Conservation (phyloP, 2,329 filamentous ascomycete species). For the Trichoderma sp. region DNA sequence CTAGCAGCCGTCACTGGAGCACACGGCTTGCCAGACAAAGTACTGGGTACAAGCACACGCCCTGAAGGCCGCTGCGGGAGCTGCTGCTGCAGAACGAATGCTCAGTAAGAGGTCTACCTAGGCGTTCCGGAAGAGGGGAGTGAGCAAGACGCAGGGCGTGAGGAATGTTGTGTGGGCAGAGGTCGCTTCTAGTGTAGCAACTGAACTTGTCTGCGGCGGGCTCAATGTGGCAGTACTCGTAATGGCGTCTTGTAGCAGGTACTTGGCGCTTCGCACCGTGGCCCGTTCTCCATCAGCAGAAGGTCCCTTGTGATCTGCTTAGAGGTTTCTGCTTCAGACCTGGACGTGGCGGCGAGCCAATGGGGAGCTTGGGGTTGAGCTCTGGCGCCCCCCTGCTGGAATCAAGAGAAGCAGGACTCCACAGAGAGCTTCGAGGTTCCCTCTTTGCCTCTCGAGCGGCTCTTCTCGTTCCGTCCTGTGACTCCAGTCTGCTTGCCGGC, state of each 20-base stretch:
- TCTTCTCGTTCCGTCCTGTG: not conserved
- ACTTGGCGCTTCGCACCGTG: not conserved
- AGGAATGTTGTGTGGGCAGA: conserved; percentile 27
- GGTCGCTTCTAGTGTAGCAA: not conserved
- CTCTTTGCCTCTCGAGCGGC: conserved; percentile 7
- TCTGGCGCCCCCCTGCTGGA: conserved; percentile 24
- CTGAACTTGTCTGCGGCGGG: conserved; percentile 11
- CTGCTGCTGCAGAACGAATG: not conserved
- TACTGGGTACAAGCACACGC: not conserved
- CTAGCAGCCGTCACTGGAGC: conserved; percentile 6
- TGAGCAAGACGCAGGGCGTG: conserved; percentile 15
- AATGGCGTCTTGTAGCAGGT: conserved; percentile 8
- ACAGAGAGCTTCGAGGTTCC: conserved; percentile 20
- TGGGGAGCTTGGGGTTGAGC: conserved; percentile 31
- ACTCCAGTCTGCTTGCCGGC: not conserved
- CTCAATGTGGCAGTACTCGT: not conserved
- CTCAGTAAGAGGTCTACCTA: too few relatives aligned
- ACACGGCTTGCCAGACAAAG: conserved; percentile 7
- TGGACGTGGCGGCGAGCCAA: conserved; percentile 26
- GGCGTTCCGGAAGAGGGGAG: conserved; percentile 9
- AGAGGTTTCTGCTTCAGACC: conserved; percentile 21
- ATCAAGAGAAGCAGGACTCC: conserved; percentile 16
- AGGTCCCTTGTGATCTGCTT: conserved; percentile 32
- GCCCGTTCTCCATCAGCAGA: conserved; percentile 16
- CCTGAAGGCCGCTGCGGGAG: not conserved